A percentile compares a stretch with the other conserved stretches of the same genome.
These are phyloP conservation scores for Clitoria ternatea DNA, from an alignment of 306 rosid genomes.

Conservation along the genomic window DNA sequence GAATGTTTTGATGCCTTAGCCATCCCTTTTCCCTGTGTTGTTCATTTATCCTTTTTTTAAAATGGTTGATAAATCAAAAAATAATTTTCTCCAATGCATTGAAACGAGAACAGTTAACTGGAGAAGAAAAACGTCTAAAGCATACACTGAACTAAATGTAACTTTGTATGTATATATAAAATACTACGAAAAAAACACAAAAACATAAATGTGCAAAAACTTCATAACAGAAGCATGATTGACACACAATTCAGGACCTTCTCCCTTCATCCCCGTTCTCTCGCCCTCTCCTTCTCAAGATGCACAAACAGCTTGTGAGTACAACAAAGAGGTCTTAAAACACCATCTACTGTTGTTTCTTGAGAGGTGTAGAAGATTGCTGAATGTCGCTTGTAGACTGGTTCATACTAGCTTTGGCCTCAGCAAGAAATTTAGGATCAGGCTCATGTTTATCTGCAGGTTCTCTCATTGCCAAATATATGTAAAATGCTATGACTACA, in stretches of 20 bases:
- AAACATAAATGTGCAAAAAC: constrained; percentile 16
- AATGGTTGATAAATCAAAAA: background rate
- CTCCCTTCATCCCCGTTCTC: constrained; percentile 28
- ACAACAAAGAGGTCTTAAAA: constrained; percentile 10
- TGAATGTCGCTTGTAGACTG: constrained; percentile 36
- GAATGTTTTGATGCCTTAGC: background rate
- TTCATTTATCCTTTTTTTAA: background rate
- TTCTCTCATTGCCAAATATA: constrained; percentile 83
- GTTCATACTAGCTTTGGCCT: constrained; percentile 78
- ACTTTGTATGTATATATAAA: background rate
- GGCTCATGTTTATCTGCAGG: constrained; percentile 74
- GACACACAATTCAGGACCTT: constrained; percentile 30
- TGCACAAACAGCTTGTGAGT: constrained; percentile 5
- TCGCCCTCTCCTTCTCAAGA: constrained; percentile 8
- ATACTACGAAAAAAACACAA: constrained; percentile 8
- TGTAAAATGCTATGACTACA: constrained; percentile 72
- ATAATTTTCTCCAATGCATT: constrained; percentile 6
- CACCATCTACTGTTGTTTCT: constrained; percentile 57
- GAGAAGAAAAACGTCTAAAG: background rate
- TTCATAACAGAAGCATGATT: constrained; percentile 8
- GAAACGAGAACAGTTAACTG: background rate
- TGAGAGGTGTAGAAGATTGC: constrained; percentile 42
- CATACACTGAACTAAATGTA: constrained; percentile 13
- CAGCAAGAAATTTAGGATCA: constrained; percentile 70
- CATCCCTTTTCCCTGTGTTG: background rate